A percentile compares a stretch with the other conserved stretches of the same genome.
Evolutionary conservation across 2,329 filamentous ascomycete species (phyloP).

Genomic region (Thelonectria olida): DNA sequence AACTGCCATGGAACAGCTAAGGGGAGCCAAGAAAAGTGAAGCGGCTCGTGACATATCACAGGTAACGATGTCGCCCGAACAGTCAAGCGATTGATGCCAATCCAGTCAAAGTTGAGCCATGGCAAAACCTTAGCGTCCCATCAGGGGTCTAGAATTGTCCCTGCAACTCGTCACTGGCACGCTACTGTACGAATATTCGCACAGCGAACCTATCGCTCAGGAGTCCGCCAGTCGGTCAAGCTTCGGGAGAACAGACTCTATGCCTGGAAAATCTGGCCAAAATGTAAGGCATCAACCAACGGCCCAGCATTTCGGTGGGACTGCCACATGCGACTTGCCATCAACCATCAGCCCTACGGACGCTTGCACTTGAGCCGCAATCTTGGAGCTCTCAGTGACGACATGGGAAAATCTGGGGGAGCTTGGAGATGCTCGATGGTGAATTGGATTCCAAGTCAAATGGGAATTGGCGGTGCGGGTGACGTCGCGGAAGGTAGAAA

Average conservation of each 20-base stretch:
- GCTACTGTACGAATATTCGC: too few relatives aligned
- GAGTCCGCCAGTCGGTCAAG: neutral
- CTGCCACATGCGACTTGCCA: constrained; percentile 24
- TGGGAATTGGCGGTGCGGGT: constrained; percentile 30
- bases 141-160: constrained; percentile 4
- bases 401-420: constrained; percentile 36
- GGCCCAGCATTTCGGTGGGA: constrained; percentile 23
- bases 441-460: constrained; percentile 14
- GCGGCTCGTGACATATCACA: constrained; percentile 9
- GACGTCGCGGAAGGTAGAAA: neutral
- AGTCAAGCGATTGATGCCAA: constrained; percentile 5
- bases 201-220: too few relatives aligned
- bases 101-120: constrained; percentile 8
- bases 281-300: constrained; percentile 10
- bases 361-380: constrained; percentile 40
- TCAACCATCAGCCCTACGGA: constrained; percentile 41
- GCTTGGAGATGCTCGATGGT: constrained; percentile 25
- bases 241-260: neutral
- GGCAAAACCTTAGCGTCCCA: constrained; percentile 2
- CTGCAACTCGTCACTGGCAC: too few relatives aligned
- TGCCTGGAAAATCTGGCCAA: constrained; percentile 18
- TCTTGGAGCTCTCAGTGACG: constrained; percentile 39
- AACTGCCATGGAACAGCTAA: neutral
- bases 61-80: neutral
- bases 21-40: constrained; percentile 4